Conservation (phyloP, 148 eudicot species). For the Diospyros lotus region DNA sequence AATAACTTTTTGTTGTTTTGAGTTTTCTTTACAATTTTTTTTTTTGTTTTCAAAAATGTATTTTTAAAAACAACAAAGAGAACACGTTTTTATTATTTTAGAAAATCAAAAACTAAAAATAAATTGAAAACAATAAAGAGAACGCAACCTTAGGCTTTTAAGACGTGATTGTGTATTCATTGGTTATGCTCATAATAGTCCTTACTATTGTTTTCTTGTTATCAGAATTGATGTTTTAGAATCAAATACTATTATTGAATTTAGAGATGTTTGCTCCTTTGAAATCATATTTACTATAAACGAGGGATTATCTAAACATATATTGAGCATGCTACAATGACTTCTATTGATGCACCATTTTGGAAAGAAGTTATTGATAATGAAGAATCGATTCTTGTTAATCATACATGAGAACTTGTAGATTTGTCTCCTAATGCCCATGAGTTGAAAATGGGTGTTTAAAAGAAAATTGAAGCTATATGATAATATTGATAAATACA, state of each 20-base stretch:
- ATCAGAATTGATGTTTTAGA: background rate
- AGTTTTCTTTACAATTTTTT: too few relatives aligned
- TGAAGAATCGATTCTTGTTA: background rate
- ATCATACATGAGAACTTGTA: background rate
- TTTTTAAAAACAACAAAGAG: too few relatives aligned
- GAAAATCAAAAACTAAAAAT: too few relatives aligned
- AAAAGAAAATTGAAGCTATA: too few relatives aligned
- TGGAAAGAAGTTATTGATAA: background rate
- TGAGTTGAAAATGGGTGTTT: too few relatives aligned
- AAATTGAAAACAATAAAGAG: too few relatives aligned
- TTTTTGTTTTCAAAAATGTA: too few relatives aligned
- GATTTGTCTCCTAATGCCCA: background rate
- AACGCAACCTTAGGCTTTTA: too few relatives aligned
- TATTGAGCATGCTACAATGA: background rate
- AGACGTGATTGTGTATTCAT: background rate
- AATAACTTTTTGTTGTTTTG: too few relatives aligned
- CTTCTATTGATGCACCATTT: background rate
- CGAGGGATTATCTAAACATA: background rate
- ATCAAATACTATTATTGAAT: background rate
- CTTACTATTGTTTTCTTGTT: background rate
- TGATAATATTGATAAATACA: too few relatives aligned
- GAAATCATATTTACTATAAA: background rate
- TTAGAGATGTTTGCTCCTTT: background rate
- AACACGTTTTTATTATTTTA: too few relatives aligned
- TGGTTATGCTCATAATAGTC: background rate